Evolutionary conservation across 1,284 basidiomycete genomes (phyloP), one percentile per base, ranked within the genome.

Genomic region (Psilocybe mexicana): DNA sequence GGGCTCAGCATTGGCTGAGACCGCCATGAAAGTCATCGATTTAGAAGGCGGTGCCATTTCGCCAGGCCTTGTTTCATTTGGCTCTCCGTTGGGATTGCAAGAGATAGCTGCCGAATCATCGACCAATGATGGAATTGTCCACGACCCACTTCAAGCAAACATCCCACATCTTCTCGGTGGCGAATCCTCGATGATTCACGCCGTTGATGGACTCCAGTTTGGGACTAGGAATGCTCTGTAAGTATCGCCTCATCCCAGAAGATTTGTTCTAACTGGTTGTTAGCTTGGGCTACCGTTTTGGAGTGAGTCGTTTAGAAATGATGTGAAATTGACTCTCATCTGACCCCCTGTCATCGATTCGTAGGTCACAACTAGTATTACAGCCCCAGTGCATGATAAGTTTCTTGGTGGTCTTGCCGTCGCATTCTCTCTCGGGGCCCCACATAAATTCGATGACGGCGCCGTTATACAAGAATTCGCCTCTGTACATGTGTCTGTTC

Each of bases 181-280:
- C 12, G 71, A 85, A 43, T 79, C 77, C 26, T 70, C 84, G 1
- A 73, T 92, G 25, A 74, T 84, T 5, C 82, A 80, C 42, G 93
- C 89, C 2, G 82, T 80, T 6, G 93, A 95, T 67, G 93, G 92
- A 0, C 79, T 93, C 11, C 76, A 84, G 59, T 93, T 88, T 68
- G 84, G 79, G 1, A 86, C 84, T 40, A 82, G 92, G 18, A 83
- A 93, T 71, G 84, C 87, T 30, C 76, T 92, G 90, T 91, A 68
- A 63, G 89, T 33, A 8, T 79, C n/a, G 44, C 26, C n/a, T 43
- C 14, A 43, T 18, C 40, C 46, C 35, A 26, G 38, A 2, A 33
- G 5, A 18, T 43, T 40, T 64, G 61, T 55, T 54, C 33, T 45
- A 11, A 55, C 25, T 30, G 52, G 55, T 12, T 40, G 43, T 1